These are phyloP conservation scores for Parasitella parasitica DNA, from an alignment of 371 early-diverging fungal genomes.

Conservation along the genomic window DNA sequence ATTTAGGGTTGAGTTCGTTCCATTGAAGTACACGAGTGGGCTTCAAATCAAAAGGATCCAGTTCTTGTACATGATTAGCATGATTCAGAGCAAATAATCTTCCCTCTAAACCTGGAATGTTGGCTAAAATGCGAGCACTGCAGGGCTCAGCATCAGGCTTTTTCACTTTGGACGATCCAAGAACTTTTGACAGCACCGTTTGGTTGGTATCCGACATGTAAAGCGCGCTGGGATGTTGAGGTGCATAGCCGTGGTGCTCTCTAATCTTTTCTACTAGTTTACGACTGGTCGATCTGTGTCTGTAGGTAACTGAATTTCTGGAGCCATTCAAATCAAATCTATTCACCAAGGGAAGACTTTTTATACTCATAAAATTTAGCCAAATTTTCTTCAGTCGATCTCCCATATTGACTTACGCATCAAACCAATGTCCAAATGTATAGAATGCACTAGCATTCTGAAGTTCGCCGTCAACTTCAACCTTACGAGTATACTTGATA, in stretches of 20 bases:
- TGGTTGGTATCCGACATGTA: slow-evolving; percentile 69
- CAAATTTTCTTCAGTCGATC: not conserved
- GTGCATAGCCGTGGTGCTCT: slow-evolving; percentile 65
- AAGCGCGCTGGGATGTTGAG: slow-evolving; percentile 62
- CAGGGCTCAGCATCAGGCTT: slow-evolving; percentile 62
- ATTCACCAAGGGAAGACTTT: slow-evolving; percentile 56
- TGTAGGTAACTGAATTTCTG: slow-evolving; percentile 55
- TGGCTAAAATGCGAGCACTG: slow-evolving; percentile 45
- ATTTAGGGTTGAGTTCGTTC: slow-evolving; percentile 66
- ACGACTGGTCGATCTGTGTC: slow-evolving; percentile 60
- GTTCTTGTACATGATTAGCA: slow-evolving; percentile 67
- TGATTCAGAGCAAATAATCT: slow-evolving; percentile 56
- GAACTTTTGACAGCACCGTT: slow-evolving; percentile 55
- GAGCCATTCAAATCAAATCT: slow-evolving; percentile 60
- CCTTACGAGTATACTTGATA: slow-evolving; percentile 60
- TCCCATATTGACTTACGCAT: slow-evolving; percentile 41
- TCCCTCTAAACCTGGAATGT: slow-evolving; percentile 56
- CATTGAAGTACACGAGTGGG: slow-evolving; percentile 64
- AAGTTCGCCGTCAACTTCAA: slow-evolving; percentile 56
- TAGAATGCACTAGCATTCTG: slow-evolving; percentile 60
- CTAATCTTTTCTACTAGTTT: slow-evolving; percentile 64
- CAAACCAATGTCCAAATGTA: slow-evolving; percentile 73
- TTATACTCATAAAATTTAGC: not conserved
- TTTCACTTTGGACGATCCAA: slow-evolving; percentile 47
- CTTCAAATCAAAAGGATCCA: slow-evolving; percentile 73